These are phyloP conservation scores for Aspergillus quadrilineatus DNA, from an alignment of 2,329 filamentous ascomycete genomes.

Conservation along the genomic window DNA sequence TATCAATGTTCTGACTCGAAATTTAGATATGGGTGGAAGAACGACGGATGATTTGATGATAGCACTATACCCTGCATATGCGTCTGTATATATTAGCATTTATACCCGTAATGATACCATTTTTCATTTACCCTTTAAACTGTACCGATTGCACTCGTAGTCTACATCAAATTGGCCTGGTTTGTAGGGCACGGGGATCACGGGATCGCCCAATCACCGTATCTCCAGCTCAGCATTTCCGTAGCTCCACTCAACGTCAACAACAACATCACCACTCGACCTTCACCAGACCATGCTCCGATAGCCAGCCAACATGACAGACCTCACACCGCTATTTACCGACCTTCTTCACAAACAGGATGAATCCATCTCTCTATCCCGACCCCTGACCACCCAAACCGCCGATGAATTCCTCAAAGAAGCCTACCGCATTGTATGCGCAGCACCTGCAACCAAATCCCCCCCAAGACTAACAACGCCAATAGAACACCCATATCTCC, in stretches of 20 bases:
- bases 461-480: neutral
- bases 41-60: constrained; percentile 14
- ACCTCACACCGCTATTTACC: constrained; percentile 41
- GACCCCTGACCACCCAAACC: constrained; percentile 26
- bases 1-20: constrained; percentile 9
- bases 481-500: constrained; percentile 77
- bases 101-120: constrained; percentile 20
- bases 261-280: constrained; percentile 3
- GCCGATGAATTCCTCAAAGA: constrained; percentile 90
- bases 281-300: neutral
- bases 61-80: constrained; percentile 13
- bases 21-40: constrained; percentile 47
- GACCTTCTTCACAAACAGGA: constrained; percentile 30
- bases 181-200: constrained; percentile 17
- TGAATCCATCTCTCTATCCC: constrained; percentile 14
- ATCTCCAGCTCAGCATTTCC: constrained; percentile 14
- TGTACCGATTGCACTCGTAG: neutral
- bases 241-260: constrained; percentile 6
- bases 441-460: constrained; percentile 9
- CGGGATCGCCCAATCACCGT: constrained; percentile 10
- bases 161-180: neutral
- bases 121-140: neutral
- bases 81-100: constrained; percentile 15
- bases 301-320: constrained; percentile 37
- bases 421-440: constrained; percentile 78